Base-by-base conservation (phyloP, 1,284 basidiomycete genomes). In the Agroathelia rolfsii region DNA sequence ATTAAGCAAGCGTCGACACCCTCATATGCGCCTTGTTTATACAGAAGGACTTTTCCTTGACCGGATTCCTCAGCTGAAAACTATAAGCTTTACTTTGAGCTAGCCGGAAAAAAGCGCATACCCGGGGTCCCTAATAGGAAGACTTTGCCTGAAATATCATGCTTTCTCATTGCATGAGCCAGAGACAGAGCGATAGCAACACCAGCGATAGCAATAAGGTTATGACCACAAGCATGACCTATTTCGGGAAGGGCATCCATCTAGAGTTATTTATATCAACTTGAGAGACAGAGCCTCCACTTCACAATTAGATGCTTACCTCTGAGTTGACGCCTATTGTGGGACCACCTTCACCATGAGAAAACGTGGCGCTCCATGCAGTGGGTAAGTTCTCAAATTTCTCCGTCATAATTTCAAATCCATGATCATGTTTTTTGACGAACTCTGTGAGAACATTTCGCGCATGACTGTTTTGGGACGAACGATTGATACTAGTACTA, bases 141-240 rank as follows among this genome's bases (percentile, higher is more conserved):
- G n/a, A 86, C 66, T 36, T 65, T 76, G 3, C 80, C 83, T 0
- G 65, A 40, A 5, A 84, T 65, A 32, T 69, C 50, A 45, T 75
- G 67, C 36, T 70, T 60, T 44, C 69, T 60, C 41, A 85, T 59
- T 0, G 69, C 72, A 6, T 61, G 61, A 42, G 74, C 72, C 24
- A 74, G 61, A 2, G 69, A 73, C 32, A 79, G 59, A 1, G 80
- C 69, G 13, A 81, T 70, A 2, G 72, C 82, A 4, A 85, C 70
- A 9, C 82, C 83, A 35, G 61, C 52, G 30, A 85, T 76, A 3
- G 78, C 80, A 38, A 88, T 86, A 29, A 87, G 58, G 46, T 84
- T 85, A 50, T 86, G 81, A 2, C 81, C 82, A 43, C 83, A 85
- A 0, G 78, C 81, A 48, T 84, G 81, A 0, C 78, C 77, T 16